phyloP scores from a whole-genome alignment of 2,329 filamentous ascomycete species.

The Calonectria montana region DNA sequence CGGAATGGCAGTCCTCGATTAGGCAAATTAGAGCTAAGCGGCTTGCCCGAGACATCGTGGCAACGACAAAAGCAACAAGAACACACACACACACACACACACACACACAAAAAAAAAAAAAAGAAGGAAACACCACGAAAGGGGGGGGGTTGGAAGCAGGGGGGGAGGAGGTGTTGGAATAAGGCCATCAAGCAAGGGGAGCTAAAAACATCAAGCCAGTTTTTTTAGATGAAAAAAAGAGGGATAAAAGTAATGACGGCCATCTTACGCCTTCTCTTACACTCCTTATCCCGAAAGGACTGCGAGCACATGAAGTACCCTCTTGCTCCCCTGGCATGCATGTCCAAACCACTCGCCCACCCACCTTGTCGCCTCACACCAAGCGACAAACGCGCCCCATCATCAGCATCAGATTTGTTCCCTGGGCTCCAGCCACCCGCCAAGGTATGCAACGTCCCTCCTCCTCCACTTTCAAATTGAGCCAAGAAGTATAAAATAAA shows the following conservation, averaged over 20 bases:
- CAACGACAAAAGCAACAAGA: neutral
- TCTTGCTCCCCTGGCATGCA: neutral
- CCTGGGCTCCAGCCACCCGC: too few species aligned
- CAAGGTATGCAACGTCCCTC: too few species aligned
- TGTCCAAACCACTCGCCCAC: neutral
- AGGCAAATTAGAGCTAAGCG: neutral
- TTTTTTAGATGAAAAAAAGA: neutral
- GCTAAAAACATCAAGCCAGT: neutral
- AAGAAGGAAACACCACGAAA: neutral
- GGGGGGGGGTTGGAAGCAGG: neutral
- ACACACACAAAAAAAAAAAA: neutral
- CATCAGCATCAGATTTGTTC: too few species aligned
- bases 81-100: neutral
- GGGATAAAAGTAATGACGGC: neutral
- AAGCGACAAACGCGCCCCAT: neutral
- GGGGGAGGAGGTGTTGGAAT: neutral
- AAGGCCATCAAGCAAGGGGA: neutral
- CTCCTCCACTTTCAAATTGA: neutral
- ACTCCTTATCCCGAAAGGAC: neutral
- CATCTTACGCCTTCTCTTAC: neutral
- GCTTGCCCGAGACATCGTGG: neutral
- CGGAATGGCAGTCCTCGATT: neutral
- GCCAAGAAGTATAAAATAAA: too few species aligned
- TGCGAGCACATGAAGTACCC: conserved; percentile 3
- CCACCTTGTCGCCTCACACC: neutral